A percentile compares a stretch with the other conserved stretches of the same genome.
Evolutionary conservation across 495 filamentous ascomycete species (phyloP).

Genomic region (Entonaema liquescens): DNA sequence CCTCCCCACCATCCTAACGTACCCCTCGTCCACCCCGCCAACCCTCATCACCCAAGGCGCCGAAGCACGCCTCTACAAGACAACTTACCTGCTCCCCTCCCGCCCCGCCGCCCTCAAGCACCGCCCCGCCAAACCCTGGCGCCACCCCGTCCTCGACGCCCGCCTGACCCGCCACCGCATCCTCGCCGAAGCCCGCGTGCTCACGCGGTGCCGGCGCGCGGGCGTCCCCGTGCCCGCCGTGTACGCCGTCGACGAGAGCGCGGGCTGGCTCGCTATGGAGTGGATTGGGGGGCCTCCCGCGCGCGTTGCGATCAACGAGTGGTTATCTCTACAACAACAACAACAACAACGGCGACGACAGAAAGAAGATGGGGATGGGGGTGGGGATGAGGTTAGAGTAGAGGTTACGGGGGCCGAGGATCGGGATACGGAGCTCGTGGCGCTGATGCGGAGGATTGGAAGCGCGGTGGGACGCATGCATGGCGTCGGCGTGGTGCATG

Average conservation of each 20-base stretch:
- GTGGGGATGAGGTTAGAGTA: conserved; percentile 31
- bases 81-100: conserved; percentile 74
- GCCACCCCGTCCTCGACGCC: conserved; percentile 88
- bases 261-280: conserved; percentile 88
- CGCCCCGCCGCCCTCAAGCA: conserved; percentile 86
- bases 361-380: conserved; percentile 32
- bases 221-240: conserved; percentile 82
- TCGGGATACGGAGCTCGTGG: conserved; percentile 49
- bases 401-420: conserved; percentile 46
- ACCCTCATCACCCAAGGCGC: conserved; percentile 87
- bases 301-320: conserved; percentile 70
- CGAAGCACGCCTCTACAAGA: conserved; percentile 92
- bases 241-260: conserved; percentile 75
- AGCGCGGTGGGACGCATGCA: conserved; percentile 81
- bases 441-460: conserved; percentile 77
- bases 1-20: conserved; percentile 70
- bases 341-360: too few relatives aligned
- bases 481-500: conserved; percentile 84
- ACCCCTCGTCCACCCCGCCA: conserved; percentile 66
- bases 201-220: conserved; percentile 76
- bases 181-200: conserved; percentile 84
- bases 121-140: conserved; percentile 91
- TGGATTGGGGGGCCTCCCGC: conserved; percentile 83
- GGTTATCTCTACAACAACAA: too few relatives aligned
- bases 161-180: conserved; percentile 87